phyloP scores from a whole-genome alignment of 1,284 basidiomycete genomes.

The Stereum hirsutum region DNA sequence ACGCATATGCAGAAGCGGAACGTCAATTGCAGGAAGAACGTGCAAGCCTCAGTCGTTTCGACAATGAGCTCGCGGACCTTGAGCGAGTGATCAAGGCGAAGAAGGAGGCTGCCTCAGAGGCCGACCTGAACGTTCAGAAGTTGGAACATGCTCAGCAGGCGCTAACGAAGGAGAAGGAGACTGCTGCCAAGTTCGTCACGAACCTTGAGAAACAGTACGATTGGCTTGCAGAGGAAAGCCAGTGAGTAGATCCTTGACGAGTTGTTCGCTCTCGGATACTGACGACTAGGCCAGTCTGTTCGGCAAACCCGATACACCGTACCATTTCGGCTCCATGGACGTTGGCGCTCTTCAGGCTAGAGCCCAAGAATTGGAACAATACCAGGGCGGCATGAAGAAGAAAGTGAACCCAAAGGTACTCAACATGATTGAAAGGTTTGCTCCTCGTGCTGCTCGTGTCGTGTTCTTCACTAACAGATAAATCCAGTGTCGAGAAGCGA shows the following conservation, averaged over 20 bases:
- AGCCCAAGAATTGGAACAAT: conserved; percentile 70
- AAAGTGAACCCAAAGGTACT: conserved; percentile 95
- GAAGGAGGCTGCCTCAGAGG: conserved; percentile 66
- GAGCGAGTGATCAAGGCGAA: conserved; percentile 77
- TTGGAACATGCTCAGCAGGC: conserved; percentile 43
- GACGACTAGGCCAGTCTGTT: conserved; percentile 46
- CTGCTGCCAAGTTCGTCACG: conserved; percentile 33
- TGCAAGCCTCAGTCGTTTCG: conserved; percentile 81
- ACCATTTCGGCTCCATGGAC: conserved; percentile 77
- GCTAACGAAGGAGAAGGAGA: conserved; percentile 44
- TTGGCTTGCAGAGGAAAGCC: conserved; percentile 85
- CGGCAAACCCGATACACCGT: conserved; percentile 74
- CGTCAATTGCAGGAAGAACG: conserved; percentile 74
- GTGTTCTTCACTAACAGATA: background rate
- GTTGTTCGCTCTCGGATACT: background rate
- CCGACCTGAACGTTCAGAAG: conserved; percentile 60
- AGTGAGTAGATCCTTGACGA: conserved; percentile 39
- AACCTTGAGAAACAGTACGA: conserved; percentile 75
- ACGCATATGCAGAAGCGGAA: conserved; percentile 55
- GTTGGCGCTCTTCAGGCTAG: conserved; percentile 56
- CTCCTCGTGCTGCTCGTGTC: conserved; percentile 3
- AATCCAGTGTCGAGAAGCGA: conserved; percentile 66
- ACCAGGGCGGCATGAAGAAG: conserved; percentile 86
- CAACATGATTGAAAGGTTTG: conserved; percentile 91
- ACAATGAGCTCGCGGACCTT: conserved; percentile 80